Evolutionary conservation across 805 yeast species (phyloP).

Genomic region (Debaryomyces prosopidis): DNA sequence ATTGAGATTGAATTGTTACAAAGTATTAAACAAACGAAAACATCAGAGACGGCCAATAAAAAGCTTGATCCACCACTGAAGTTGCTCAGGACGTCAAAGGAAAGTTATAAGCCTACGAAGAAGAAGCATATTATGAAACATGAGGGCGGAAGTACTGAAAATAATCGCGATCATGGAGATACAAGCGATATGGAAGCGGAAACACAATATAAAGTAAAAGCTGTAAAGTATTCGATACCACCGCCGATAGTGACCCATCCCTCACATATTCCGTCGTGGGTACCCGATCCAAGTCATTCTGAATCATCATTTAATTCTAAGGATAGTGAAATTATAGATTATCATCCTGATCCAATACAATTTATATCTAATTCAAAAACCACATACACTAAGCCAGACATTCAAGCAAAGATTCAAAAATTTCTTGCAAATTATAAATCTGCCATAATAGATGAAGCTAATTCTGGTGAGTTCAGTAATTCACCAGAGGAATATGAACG

Average conservation of each 20-base stretch:
- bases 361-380: slow-evolving; percentile 15
- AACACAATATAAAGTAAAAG: slow-evolving; percentile 26
- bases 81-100: neutral
- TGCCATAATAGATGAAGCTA: slow-evolving; percentile 40
- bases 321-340: slow-evolving; percentile 23
- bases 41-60: neutral
- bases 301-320: slow-evolving; percentile 8
- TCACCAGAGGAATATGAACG: slow-evolving; percentile 58
- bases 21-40: slow-evolving; percentile 1
- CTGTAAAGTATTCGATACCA: slow-evolving; percentile 32
- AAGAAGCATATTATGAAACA: slow-evolving; percentile 3
- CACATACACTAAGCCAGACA: slow-evolving; percentile 22
- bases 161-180: slow-evolving; percentile 4
- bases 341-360: slow-evolving; percentile 27
- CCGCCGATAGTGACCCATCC: slow-evolving; percentile 43
- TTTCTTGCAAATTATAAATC: slow-evolving; percentile 32
- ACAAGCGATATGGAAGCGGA: slow-evolving; percentile 3
- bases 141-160: slow-evolving; percentile 9
- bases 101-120: slow-evolving; percentile 1
- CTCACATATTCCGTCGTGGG: slow-evolving; percentile 45
- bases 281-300: slow-evolving; percentile 22
- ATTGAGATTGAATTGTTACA: slow-evolving; percentile 20
- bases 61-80: neutral
- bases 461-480: slow-evolving; percentile 26
- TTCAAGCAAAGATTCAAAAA: slow-evolving; percentile 23